Base-by-base conservation (phyloP, 1,139 yeast species). In the Yarrowia galli region DNA sequence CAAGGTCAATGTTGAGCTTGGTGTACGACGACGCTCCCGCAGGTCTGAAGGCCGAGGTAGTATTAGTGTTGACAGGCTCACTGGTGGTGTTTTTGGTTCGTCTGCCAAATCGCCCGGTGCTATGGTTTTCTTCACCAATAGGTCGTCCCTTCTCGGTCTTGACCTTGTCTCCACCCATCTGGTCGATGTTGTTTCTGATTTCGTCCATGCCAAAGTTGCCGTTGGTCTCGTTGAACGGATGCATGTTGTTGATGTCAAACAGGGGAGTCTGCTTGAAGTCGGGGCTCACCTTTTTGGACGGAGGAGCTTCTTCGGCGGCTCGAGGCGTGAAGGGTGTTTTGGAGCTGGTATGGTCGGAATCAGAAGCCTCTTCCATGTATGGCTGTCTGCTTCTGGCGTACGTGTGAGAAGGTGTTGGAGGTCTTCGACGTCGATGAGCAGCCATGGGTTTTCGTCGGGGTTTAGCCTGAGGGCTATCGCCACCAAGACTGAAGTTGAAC, bases 171-270 rank as follows among this genome's bases (percentile, higher is more conserved):
- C 64, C 64, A 5, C 64, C 64, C 35, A 58, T 28, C 22, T 58
- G 64, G 38, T 58, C 56, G 28, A 75, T 73, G 32, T 72, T 70
- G 13, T 70, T 53, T 40, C 70, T 64, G 49, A 75, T 68, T 16
- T 74, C 74, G n/a, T 76, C 74, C 81, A 80, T 76, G 58, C 76
- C 73, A 70, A 81, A 79, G 64, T 79, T 75, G 20, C 84, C 83
- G 54, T 72, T 69, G 0, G 80, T 79, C 69, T 80, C 78, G 1
- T 82, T 79, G 69, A 81, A 80, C 5, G 84, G 84, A 2, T 83
- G 78, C 1, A 78, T 76, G 13, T 74, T 73, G 22, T 36, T 46
- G 38, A 61, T 7, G 20, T 61, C 56, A 36, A 61, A 61, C 23
- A 61, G 25, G 4, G 66, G 66, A 2, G 53, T 20, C 8, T 28